Evolutionary conservation across 768 basidiomycete species (phyloP).

Genomic region (Pulveroboletus frians): DNA sequence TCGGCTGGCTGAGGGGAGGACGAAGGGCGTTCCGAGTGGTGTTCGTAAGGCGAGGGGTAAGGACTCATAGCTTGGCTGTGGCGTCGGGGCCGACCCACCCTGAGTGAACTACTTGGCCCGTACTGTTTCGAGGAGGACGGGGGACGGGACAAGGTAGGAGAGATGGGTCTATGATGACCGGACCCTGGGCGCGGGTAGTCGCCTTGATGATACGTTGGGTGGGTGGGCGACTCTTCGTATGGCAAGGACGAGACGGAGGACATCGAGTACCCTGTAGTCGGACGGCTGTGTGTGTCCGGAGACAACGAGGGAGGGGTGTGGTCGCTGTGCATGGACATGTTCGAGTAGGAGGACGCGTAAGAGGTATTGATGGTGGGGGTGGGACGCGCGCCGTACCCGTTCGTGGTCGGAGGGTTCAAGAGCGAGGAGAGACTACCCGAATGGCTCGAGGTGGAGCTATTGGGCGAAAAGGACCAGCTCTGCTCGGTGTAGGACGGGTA

Average conservation of each 20-base stretch:
- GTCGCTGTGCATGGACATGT: slow-evolving; percentile 61
- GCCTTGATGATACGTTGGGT: slow-evolving; percentile 35
- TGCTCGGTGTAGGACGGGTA: slow-evolving; percentile 58
- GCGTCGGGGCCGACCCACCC: slow-evolving; percentile 67
- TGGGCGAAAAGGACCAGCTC: slow-evolving; percentile 47
- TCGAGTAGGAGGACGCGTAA: slow-evolving; percentile 62
- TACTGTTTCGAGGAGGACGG: slow-evolving; percentile 60
- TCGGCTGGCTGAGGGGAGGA: slow-evolving; percentile 66
- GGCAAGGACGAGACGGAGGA: slow-evolving; percentile 74
- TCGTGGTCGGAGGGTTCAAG: slow-evolving; percentile 57
- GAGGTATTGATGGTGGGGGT: slow-evolving; percentile 69
- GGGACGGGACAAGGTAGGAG: slow-evolving; percentile 64
- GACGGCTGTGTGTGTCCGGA: slow-evolving; percentile 67
- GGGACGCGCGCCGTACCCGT: slow-evolving; percentile 45
- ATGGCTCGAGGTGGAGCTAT: slow-evolving; percentile 55
- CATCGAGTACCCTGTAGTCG: slow-evolving; percentile 82
- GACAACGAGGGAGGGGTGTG: slow-evolving; percentile 69
- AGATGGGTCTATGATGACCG: slow-evolving; percentile 58
- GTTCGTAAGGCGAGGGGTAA: slow-evolving; percentile 79
- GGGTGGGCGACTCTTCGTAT: slow-evolving; percentile 53
- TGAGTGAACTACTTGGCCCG: slow-evolving; percentile 47
- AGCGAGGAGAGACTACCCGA: slow-evolving; percentile 74
- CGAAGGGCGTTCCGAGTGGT: slow-evolving; percentile 61
- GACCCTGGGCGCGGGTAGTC: slow-evolving; percentile 74
- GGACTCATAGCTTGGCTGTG: slow-evolving; percentile 87